Evolutionary conservation across 345 rosid species (phyloP), one percentile per base, ranked within the genome.

Genomic region (Salix caprea): DNA sequence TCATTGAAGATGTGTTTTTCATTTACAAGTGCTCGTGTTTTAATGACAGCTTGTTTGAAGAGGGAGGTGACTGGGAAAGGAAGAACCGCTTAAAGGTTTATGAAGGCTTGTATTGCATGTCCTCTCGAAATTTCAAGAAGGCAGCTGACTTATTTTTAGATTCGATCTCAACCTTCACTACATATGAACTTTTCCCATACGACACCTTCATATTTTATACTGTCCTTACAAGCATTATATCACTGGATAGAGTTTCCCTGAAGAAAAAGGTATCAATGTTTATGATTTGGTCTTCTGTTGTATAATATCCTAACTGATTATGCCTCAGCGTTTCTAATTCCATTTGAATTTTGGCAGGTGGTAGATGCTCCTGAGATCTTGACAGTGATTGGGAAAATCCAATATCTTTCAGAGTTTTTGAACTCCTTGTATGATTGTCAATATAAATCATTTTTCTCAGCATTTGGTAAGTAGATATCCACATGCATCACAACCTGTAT

Each of bases 11-110:
- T 66, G 65, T 34, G 30, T 71, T 64, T 67, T 62, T 58, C 48
- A 18, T 28, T 67, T 61, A 30, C 77, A 21, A 65, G 58, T 62
- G 65, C 74, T 50, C 42, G 50, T 48, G 34, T 34, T 70, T 52
- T 74, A 65, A 50, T 80, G 80, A 46, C 84, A 96, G 99, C 78
- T 90, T 96, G 88, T 96, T 96, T 87, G 99, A 96, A 84, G 99
- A 91, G 85, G 99, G 99, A 82, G 99, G 98, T 84, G 99, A 96
- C 72, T 96, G 99, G 99, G 99, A 96, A 83, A 91, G 93, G 89
- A 96, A 96, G 90, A 96, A 96, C 78, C 87, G 97, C 52, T 85
- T 96, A 79, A 96, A 96, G 89, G 99, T 94, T 71, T 96, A 96
- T 19, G 98, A 94, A 86, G 99, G 99, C 82, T 75, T 96, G 84